These are phyloP conservation scores for Corynascus novoguineensis DNA, from an alignment of 495 filamentous ascomycete species.

Conservation along the genomic window DNA sequence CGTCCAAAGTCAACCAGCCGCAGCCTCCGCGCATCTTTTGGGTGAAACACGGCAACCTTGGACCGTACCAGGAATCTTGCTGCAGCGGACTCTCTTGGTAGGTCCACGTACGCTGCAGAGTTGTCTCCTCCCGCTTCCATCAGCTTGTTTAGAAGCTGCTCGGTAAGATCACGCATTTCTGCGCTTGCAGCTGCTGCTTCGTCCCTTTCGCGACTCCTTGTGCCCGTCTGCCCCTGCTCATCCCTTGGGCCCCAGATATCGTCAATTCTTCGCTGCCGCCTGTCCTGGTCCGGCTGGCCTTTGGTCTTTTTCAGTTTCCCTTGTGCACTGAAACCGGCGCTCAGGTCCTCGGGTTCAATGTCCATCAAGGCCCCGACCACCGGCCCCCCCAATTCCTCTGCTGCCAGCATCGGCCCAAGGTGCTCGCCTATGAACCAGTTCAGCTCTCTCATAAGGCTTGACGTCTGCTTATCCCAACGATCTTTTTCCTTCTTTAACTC, in stretches of 20 bases:
- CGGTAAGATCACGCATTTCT: slow-evolving; percentile 62
- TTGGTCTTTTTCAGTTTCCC: slow-evolving; percentile 64
- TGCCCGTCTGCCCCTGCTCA: slow-evolving; percentile 22
- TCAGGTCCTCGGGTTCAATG: slow-evolving; percentile 51
- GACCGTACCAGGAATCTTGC: slow-evolving; percentile 77
- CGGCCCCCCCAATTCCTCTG: slow-evolving; percentile 80
- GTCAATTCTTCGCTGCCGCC: slow-evolving; percentile 65
- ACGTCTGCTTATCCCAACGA: slow-evolving; percentile 51
- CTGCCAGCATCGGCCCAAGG: slow-evolving; percentile 74
- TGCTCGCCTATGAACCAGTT: slow-evolving; percentile 68
- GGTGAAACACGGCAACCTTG: slow-evolving; percentile 82
- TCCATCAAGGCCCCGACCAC: slow-evolving; percentile 70
- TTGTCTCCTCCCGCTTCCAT: slow-evolving; percentile 54
- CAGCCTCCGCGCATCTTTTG: slow-evolving; percentile 68
- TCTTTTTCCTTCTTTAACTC: slow-evolving; percentile 54
- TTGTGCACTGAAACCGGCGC: slow-evolving; percentile 65
- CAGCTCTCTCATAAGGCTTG: slow-evolving; percentile 54
- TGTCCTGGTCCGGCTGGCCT: slow-evolving; percentile 38
- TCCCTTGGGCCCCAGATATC: slow-evolving; percentile 57
- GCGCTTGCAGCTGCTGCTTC: slow-evolving; percentile 60
- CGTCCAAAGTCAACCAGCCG: slow-evolving; percentile 81
- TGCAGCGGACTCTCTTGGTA: slow-evolving; percentile 72
- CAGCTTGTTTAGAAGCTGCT: slow-evolving; percentile 55
- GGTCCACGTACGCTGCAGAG: slow-evolving; percentile 57
- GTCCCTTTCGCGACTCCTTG: slow-evolving; percentile 36